phyloP scores from a whole-genome alignment of 2,329 filamentous ascomycete species.

The Fusarium drepaniforme region DNA sequence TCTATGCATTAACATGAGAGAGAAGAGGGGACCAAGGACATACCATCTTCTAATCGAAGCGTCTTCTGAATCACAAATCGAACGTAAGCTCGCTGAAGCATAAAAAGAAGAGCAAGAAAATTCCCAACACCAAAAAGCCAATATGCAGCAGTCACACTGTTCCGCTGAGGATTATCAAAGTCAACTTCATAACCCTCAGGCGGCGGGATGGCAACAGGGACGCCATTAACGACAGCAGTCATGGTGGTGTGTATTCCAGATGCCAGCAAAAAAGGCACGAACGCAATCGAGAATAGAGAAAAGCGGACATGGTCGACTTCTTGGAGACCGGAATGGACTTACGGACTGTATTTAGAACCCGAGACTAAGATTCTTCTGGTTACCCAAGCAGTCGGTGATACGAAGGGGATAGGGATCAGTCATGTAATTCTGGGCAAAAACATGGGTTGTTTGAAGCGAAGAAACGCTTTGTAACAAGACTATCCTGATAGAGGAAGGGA shows the following conservation, averaged over 20 bases:
- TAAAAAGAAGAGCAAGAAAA: constrained; percentile 20
- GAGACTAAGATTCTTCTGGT: background rate
- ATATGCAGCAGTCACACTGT: constrained; percentile 30
- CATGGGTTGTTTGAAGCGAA: background rate
- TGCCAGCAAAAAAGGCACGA: background rate
- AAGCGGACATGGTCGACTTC: background rate
- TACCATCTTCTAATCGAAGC: constrained; percentile 14
- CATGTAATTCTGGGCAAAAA: background rate
- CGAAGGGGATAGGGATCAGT: background rate
- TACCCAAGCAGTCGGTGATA: background rate
- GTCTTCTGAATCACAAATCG: constrained; percentile 21
- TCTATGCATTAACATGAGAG: too few species aligned
- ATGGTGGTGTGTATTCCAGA: background rate
- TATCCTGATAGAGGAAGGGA: background rate
- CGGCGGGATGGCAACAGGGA: constrained; percentile 38
- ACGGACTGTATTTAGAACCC: background rate
- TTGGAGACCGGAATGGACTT: background rate
- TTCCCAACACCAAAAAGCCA: constrained; percentile 38
- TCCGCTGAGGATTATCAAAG: constrained; percentile 44
- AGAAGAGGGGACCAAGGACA: background rate
- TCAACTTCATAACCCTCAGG: constrained; percentile 46
- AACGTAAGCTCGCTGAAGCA: constrained; percentile 43
- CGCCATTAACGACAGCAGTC: constrained; percentile 40
- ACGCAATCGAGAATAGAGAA: background rate
- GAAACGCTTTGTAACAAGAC: background rate